Conservation (phyloP, 73 alveolate species). For the Uronychia setigera region DNA sequence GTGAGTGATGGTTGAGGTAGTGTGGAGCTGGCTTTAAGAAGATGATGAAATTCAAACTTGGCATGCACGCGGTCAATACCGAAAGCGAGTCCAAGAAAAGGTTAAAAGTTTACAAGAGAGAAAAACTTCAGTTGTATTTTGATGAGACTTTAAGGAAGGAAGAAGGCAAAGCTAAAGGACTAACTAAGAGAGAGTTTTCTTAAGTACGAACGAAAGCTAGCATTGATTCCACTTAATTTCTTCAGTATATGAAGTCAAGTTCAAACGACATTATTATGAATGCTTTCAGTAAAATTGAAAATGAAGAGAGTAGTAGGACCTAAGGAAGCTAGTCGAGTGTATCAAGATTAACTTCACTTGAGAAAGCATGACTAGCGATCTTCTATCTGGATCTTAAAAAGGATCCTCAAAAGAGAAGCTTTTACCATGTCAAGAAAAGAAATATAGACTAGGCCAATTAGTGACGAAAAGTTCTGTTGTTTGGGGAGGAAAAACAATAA, state of each 20-base stretch:
- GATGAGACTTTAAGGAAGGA: not conserved
- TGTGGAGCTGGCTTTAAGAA: not conserved
- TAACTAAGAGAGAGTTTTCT: not conserved
- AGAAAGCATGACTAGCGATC: not conserved
- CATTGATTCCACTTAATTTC: not conserved
- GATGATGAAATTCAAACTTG: not conserved
- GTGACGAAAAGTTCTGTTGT: too few species aligned
- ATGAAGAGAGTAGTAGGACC: not conserved
- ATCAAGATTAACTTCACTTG: not conserved
- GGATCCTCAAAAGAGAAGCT: not conserved
- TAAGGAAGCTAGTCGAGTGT: not conserved
- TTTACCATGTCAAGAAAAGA: too few species aligned
- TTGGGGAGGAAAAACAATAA: too few species aligned
- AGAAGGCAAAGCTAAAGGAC: not conserved
- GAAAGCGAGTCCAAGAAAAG: not conserved
- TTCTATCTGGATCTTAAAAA: not conserved
- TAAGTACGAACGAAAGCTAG: not conserved
- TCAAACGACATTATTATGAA: not conserved
- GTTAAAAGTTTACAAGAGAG: not conserved
- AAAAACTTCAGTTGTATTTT: not conserved
- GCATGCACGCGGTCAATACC: not conserved
- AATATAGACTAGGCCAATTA: too few species aligned
- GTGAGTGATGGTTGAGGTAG: slow-evolving; percentile 4
- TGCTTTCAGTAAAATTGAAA: not conserved
- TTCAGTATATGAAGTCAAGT: not conserved